Base-by-base conservation (phyloP, 768 basidiomycete species). In the Dentipellis fragilis region DNA sequence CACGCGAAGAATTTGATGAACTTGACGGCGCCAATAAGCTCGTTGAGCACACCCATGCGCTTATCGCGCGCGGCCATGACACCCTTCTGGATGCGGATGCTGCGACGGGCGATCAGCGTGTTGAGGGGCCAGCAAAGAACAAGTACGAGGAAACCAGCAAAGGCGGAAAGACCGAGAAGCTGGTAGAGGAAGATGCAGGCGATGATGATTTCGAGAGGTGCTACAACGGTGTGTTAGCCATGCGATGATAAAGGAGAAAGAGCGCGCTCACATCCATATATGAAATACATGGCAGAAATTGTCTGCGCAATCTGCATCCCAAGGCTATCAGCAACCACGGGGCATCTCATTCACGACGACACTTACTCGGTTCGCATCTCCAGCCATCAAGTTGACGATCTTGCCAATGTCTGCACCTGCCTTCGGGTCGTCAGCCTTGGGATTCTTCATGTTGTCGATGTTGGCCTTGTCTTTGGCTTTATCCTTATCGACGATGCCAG, bases 341-440 rank as follows among this genome's bases (percentile, higher is more conserved):
- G 39, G 39, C 42, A 51, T 45, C 23, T 17, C 35, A 47, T 48
- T 12, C 10, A 8, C 21, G 6, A 58, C 7, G 17, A 29, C 16
- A 12, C 38, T 10, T n/a, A 49, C 48, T 21, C 76, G 71, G 63
- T 83, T 85, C 2, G 84, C 82, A 65, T 91, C 89, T 7, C 80
- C 82, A 12, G 87, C 83, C 90, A 94, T 94, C 37, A 93, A 69
- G 60, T 91, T 90, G 54, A 93, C 89, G 52, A 94, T 89, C 68
- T 93, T 93, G 10, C 92, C 93, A 10, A 87, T 76, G 65, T n/a
- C n/a, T n/a, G n/a, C n/a, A n/a, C n/a, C n/a, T n/a, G n/a, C n/a
- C n/a, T n/a, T n/a, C n/a, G n/a, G 51, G n/a, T n/a, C n/a, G n/a
- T n/a, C n/a, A n/a, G n/a, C n/a, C n/a, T n/a, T n/a, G n/a, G 49